A percentile compares a stretch with the other conserved stretches of the same genome.
phyloP scores from a whole-genome alignment of 2,329 filamentous ascomycete genomes.

The Fusarium floridanum region DNA sequence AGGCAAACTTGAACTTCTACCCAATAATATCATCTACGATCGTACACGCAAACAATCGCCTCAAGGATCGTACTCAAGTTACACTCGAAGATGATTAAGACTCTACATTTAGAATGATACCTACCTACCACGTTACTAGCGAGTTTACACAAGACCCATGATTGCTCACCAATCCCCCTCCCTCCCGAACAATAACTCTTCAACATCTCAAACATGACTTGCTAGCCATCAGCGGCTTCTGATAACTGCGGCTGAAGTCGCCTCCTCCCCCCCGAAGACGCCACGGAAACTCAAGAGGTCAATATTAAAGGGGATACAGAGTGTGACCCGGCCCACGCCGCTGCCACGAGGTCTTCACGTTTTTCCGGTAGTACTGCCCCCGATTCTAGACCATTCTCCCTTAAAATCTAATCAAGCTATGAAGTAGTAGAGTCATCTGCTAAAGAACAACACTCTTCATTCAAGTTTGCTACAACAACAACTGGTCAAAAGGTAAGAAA shows the following conservation, averaged over 20 bases:
- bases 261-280: not conserved
- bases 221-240: not conserved
- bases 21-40: not conserved
- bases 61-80: not conserved
- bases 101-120: not conserved
- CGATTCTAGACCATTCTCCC: not conserved
- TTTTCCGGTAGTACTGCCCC: conserved; percentile 3
- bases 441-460: not conserved
- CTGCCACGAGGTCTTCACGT: conserved; percentile 15
- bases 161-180: not conserved
- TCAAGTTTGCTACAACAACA: not conserved
- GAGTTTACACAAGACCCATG: not conserved
- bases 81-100: not conserved
- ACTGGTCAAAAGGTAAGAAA: not conserved
- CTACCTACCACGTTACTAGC: not conserved
- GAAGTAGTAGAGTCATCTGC: not conserved
- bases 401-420: not conserved
- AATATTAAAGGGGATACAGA: not conserved
- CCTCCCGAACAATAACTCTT: not conserved
- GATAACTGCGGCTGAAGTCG: not conserved
- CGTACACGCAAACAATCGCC: not conserved
- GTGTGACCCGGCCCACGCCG: conserved; percentile 5
- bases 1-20: not conserved
- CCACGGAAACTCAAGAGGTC: not conserved
- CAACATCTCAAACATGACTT: not conserved